Evolutionary conservation across 192 early-diverging fungal genomes (phyloP).

Genomic region (Podila horticola): DNA sequence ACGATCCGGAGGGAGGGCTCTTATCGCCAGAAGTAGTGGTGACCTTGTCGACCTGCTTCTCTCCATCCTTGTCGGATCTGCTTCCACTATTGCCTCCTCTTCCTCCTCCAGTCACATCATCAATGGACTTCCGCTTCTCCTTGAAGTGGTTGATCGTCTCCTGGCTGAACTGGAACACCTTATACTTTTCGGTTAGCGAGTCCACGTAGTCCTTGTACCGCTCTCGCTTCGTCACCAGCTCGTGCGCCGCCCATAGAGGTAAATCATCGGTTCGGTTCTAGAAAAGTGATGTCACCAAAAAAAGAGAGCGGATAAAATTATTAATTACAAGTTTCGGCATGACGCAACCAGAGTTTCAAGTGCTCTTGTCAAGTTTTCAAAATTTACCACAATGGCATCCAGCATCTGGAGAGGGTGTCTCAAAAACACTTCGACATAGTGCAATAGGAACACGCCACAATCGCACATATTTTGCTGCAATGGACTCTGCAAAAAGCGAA

Average conservation of each 20-base stretch:
- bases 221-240: conserved; percentile 24
- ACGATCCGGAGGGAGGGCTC: not conserved
- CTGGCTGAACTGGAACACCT: conserved; percentile 18
- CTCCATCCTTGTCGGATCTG: not conserved
- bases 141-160: conserved; percentile 30
- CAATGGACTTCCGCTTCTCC: conserved; percentile 17
- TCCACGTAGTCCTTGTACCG: conserved; percentile 27
- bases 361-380: not conserved
- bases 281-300: not conserved
- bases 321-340: no score
- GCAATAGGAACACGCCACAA: conserved; percentile 86
- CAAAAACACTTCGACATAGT: conserved; percentile 81
- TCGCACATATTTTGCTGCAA: conserved; percentile 84
- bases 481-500: conserved; percentile 59
- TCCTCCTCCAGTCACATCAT: not conserved
- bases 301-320: not conserved
- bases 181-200: conserved; percentile 20
- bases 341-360: no score
- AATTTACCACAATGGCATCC: conserved; percentile 27
- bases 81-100: not conserved
- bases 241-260: conserved; percentile 20
- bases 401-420: conserved; percentile 13
- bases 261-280: conserved; percentile 34
- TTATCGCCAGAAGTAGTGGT: not conserved
- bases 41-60: not conserved